Percentiles rank a stretch among this genome's conserved stretches.
phyloP scores from a whole-genome alignment of 371 early-diverging fungal genomes.

The Haplosporangium sp. region DNA sequence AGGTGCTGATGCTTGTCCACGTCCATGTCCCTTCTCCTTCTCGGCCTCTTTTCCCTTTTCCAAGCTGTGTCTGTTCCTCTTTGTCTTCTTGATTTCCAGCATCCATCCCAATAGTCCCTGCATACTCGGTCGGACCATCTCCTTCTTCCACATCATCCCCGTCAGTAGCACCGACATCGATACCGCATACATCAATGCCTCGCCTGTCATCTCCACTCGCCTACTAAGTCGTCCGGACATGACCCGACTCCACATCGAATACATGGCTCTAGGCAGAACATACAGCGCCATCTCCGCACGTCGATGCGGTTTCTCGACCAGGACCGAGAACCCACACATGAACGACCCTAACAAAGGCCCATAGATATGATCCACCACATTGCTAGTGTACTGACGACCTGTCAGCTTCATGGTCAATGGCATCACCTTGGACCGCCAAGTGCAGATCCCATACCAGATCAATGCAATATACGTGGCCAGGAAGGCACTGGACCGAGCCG shows the following conservation, averaged over 20 bases:
- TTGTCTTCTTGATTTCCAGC: slow-evolving; percentile 33
- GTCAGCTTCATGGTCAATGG: slow-evolving; percentile 33
- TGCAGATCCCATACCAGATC: slow-evolving; percentile 71
- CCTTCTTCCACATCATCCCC: slow-evolving; percentile 58
- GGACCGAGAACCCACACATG: slow-evolving; percentile 68
- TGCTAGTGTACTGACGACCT: slow-evolving; percentile 46
- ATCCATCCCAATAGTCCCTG: slow-evolving; percentile 69
- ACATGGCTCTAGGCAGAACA: slow-evolving; percentile 68
- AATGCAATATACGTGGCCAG: slow-evolving; percentile 68
- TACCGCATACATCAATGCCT: slow-evolving; percentile 57
- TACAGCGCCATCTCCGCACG: slow-evolving; percentile 76
- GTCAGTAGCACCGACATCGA: slow-evolving; percentile 58
- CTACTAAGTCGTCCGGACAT: slow-evolving; percentile 47
- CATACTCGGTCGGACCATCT: slow-evolving; percentile 63
- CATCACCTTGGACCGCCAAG: slow-evolving; percentile 62
- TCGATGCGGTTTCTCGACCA: slow-evolving; percentile 68
- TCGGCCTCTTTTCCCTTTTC: neutral
- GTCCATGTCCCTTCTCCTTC: neutral
- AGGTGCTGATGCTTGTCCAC: neutral
- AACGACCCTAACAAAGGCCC: slow-evolving; percentile 68
- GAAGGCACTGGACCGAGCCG: slow-evolving; percentile 70
- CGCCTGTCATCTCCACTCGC: slow-evolving; percentile 37
- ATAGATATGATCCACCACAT: slow-evolving; percentile 61
- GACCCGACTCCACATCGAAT: slow-evolving; percentile 63
- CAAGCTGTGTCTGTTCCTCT: slow-evolving; percentile 5